phyloP scores from a whole-genome alignment of 2,329 filamentous ascomycete species.

The Microdochium bolleyi region DNA sequence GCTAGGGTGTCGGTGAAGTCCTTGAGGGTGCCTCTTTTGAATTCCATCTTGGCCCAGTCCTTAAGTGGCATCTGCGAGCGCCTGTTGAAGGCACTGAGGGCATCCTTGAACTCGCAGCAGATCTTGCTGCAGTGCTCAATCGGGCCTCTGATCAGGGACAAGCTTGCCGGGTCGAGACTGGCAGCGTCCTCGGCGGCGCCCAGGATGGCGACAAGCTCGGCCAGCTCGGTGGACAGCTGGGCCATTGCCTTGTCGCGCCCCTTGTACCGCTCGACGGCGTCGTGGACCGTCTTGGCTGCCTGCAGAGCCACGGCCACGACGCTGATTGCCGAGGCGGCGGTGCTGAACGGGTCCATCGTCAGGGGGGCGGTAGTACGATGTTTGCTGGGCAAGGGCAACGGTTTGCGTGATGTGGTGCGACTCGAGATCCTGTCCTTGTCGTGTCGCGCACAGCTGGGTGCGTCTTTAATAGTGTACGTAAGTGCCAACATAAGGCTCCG shows the following conservation, averaged over 20 bases:
- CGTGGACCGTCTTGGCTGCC: slow-evolving; percentile 22
- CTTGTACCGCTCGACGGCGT: slow-evolving; percentile 23
- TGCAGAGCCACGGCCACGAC: slow-evolving; percentile 23
- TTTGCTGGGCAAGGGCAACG: background rate
- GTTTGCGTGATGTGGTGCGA: background rate
- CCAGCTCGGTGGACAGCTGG: slow-evolving; percentile 22
- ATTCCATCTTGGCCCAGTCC: slow-evolving; percentile 32
- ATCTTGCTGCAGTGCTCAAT: slow-evolving; percentile 20
- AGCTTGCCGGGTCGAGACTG: slow-evolving; percentile 14
- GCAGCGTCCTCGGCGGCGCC: slow-evolving; percentile 15
- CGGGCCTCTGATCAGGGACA: slow-evolving; percentile 24
- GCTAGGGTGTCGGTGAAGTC: slow-evolving; percentile 27
- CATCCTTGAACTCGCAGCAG: background rate
- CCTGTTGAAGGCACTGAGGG: slow-evolving; percentile 16
- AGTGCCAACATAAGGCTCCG: too few relatives aligned
- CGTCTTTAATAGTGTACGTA: too few relatives aligned
- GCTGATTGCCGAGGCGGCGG: slow-evolving; percentile 21
- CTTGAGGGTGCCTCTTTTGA: slow-evolving; percentile 28
- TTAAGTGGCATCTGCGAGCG: slow-evolving; percentile 23
- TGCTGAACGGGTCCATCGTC: slow-evolving; percentile 14
- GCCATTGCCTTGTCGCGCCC: slow-evolving; percentile 23
- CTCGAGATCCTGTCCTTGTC: background rate
- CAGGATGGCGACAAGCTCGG: slow-evolving; percentile 23
- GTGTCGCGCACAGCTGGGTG: background rate
- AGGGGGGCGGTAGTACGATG: background rate